Base-by-base conservation (phyloP, 2,329 filamentous ascomycete genomes). In the Mycosphaerella sp. region DNA sequence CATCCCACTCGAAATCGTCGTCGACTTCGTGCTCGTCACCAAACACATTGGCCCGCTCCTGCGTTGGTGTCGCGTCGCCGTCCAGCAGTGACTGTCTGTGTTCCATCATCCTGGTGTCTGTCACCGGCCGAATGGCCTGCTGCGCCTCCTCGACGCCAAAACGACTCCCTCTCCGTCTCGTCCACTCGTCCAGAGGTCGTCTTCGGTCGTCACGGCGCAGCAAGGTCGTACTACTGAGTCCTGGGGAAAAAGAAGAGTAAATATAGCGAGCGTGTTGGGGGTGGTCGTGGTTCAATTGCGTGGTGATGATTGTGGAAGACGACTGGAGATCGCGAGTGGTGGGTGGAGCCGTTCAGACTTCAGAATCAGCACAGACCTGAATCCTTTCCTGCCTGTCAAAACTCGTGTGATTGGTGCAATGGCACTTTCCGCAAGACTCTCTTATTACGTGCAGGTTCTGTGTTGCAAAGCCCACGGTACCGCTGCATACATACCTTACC, bases 11-110 rank as follows among this genome's bases (percentile, higher is more conserved):
- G 53, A 69, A 70, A 54, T 75, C 71, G 17, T 66, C 63, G 43
- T 71, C 69, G 47, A 73, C 61, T 55, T 73, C 74, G 58, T 68
- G 71, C 54, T 75, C 72, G 61, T 77, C 74, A 63, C 71, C 73
- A 57, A 77, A 76, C 49, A 76, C 69, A 63, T 77, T 69, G 46
- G 64, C 60, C 51, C 67, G 70, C 54, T 66, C 68, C 30, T 57
- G 54, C 21, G 56, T 55, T 13, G 64, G 60, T 41, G 62, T 64
- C 53, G 47, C 49, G 53, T 60, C 55, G 49, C 53, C 64, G 53
- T 64, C 60, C 50, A 62, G 55, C 52, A 64, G 50, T 41, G 62
- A 64, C 34, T 49, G 51, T 46, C 59, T 57, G 14, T 56, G 43
- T 39, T 59, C 58, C 61, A 61, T 61, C 52, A 51, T 58, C 51